Base-by-base conservation (phyloP, 768 basidiomycete species). In the Calocera cornea region DNA sequence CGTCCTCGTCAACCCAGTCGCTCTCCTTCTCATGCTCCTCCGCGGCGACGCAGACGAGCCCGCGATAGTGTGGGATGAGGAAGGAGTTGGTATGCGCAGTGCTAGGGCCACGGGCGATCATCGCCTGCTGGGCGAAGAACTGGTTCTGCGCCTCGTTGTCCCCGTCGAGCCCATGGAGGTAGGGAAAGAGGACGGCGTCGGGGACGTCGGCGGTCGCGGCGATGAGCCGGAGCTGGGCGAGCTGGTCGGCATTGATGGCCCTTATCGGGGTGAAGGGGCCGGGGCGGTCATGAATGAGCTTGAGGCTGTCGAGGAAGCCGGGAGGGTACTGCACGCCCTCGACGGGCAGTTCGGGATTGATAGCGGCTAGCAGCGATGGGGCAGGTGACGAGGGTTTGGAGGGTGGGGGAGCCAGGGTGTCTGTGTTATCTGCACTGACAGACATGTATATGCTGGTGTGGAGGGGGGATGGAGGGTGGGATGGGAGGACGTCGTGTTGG, bases 141-240 rank as follows among this genome's bases (percentile, higher is more conserved):
- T 82, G 80, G 72, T 89, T 90, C 78, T 92, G 92, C 0, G 86
- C 85, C 17, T 83, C 77, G 73, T 92, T 91, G 68, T 86, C 82
- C 70, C 90, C 87, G 72, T 94, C 92, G 69, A 94, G 80, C 49
- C 92, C 90, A 72, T 94, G 92, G 17, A 92, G 78, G 78, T 93
- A 95, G 0, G 92, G 92, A 75, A 95, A 95, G 67, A 94, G 83
- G 71, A 87, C 82, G 41, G 82, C 80, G 78, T 95, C 92, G 0
- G 88, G 88, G 0, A 90, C 84, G 76, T 94, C 89, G 1, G 84
- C 77, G 68, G 83, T 80, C 69, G 85, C 78, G 70, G 90, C 84
- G n/a, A 79, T 75, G 72, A 84, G 80, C 67, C 88, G 87, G 64
- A 92, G 76, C 22, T 79, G 74, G 1, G 85, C 79, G 73, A 90